Conservation (phyloP, 176 grass and related monocot genomes). For the Phragmites australis region DNA sequence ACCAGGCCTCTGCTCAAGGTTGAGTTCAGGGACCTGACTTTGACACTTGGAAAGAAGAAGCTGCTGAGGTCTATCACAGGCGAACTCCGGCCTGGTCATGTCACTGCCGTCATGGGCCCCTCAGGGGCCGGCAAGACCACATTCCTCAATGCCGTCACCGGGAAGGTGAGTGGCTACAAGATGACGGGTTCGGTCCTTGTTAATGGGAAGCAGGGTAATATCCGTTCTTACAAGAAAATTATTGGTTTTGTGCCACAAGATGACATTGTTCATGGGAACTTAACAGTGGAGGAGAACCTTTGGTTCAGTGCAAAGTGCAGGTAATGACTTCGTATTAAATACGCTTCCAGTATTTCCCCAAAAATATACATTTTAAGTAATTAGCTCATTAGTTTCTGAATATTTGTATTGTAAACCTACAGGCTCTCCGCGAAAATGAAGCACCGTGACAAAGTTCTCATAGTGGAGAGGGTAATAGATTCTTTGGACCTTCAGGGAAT, state of each 20-base stretch:
- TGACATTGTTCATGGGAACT: conserved; percentile 92
- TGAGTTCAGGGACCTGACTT: conserved; percentile 79
- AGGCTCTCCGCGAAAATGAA: conserved; percentile 61
- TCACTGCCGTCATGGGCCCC: conserved; percentile 92
- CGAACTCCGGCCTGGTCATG: conserved; percentile 66
- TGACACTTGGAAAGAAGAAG: conserved; percentile 75
- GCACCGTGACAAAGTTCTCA: conserved; percentile 63
- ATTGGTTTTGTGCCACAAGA: conserved; percentile 98
- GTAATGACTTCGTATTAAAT: conserved; percentile 37
- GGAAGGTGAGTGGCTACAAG: conserved; percentile 77
- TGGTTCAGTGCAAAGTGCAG: conserved; percentile 99
- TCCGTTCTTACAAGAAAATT: conserved; percentile 90
- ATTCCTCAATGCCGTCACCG: conserved; percentile 86
- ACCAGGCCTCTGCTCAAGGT: conserved; percentile 76
- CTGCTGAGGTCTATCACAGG: conserved; percentile 81
- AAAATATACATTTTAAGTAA: neutral
- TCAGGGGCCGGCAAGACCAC: conserved; percentile 98
- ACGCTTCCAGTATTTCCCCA: too few species aligned
- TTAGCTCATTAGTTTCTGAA: neutral
- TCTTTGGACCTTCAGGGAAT: conserved; percentile 80
- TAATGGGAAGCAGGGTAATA: conserved; percentile 55
- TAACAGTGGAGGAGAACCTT: conserved; percentile 95
- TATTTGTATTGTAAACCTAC: conserved; percentile 15
- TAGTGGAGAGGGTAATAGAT: conserved; percentile 90
- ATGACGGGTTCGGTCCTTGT: conserved; percentile 71